Evolutionary conservation across 768 basidiomycete genomes (phyloP).

Genomic region (Podaxis sp.): DNA sequence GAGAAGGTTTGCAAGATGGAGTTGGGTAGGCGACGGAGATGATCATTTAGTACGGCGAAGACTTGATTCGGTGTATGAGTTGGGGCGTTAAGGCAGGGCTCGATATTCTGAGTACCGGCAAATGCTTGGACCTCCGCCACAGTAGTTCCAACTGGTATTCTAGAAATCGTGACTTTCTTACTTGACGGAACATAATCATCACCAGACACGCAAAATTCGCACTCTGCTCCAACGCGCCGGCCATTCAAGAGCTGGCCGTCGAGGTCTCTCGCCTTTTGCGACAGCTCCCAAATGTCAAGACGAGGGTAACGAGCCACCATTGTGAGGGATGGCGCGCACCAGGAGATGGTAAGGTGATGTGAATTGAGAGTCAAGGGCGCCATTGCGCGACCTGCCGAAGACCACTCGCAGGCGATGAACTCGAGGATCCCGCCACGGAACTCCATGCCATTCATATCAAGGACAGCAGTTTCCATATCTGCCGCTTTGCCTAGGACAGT

Average conservation of each 20-base stretch:
- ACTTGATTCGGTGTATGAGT: slow-evolving; percentile 1
- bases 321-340: slow-evolving; percentile 45
- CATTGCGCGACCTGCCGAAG: slow-evolving; percentile 40
- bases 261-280: slow-evolving; percentile 34
- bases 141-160: slow-evolving; percentile 2
- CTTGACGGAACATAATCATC: not conserved
- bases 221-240: slow-evolving; percentile 45
- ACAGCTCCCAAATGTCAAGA: slow-evolving; percentile 25
- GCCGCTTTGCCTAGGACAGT: slow-evolving; percentile 41
- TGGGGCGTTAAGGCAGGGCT: not conserved
- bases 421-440: slow-evolving; percentile 42
- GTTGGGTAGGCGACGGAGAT: slow-evolving; percentile 1
- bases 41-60: slow-evolving; percentile 10
- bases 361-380: slow-evolving; percentile 23
- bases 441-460: slow-evolving; percentile 46
- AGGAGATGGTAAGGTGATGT: slow-evolving; percentile 48
- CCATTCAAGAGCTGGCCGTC: slow-evolving; percentile 36
- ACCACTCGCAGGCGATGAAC: slow-evolving; percentile 42
- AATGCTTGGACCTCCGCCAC: slow-evolving; percentile 4
- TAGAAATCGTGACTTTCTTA: slow-evolving; percentile 2
- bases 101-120: not conserved
- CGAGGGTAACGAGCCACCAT: slow-evolving; percentile 45
- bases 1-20: slow-evolving; percentile 5
- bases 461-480: slow-evolving; percentile 39
- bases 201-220: slow-evolving; percentile 32